A percentile compares a stretch with the other conserved stretches of the same genome.
These are phyloP conservation scores for Tieghemostelium lacteum DNA, from an alignment of 78 protist species.

Conservation along the genomic window DNA sequence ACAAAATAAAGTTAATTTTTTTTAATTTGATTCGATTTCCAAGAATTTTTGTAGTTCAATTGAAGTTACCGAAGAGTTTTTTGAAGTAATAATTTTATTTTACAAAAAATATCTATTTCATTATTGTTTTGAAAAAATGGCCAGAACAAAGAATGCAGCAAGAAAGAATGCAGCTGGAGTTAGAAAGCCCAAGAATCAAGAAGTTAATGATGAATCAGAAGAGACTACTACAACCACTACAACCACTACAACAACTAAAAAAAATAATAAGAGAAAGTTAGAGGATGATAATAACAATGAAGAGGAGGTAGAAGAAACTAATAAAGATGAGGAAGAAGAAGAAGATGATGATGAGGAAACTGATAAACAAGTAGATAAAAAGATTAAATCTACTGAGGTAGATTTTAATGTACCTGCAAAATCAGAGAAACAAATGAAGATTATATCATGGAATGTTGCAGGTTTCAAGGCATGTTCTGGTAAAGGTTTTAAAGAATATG, in stretches of 20 bases:
- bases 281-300: neutral
- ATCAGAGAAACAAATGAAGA: slow-evolving; percentile 38
- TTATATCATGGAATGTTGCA: slow-evolving; percentile 84
- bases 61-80: no score
- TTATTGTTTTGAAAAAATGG: no score
- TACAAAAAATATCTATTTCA: no score
- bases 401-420: slow-evolving; percentile 10
- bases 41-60: no score
- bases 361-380: neutral
- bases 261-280: neutral
- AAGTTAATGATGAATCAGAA: slow-evolving; percentile 3
- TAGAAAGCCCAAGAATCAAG: slow-evolving; percentile 2
- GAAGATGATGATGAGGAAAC: neutral
- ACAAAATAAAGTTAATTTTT: no score
- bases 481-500: slow-evolving; percentile 64
- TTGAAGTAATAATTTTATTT: no score
- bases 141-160: neutral
- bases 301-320: slow-evolving; percentile 30
- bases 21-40: no score
- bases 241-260: neutral
- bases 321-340: slow-evolving; percentile 42
- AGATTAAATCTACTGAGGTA: neutral
- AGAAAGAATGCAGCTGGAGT: neutral
- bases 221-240: neutral
- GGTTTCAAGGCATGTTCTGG: slow-evolving; percentile 37